Evolutionary conservation across 1,139 yeast species (phyloP), one percentile per base, ranked within the genome.

Genomic region (Blastobotrys arbuscula): DNA sequence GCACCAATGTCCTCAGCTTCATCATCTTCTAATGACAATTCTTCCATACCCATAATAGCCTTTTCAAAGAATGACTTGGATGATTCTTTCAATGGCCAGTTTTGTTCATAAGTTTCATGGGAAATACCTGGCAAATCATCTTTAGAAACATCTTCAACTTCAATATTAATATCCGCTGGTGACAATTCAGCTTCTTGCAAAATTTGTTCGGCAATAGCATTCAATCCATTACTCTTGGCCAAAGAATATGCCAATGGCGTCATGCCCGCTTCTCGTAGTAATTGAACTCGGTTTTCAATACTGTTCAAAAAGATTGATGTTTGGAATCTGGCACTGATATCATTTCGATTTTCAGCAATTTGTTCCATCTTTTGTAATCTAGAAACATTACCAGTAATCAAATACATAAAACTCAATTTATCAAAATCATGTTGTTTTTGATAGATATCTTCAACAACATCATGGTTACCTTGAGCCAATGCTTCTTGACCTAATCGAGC

Each of bases 181-280:
- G 75, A 73, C 34, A 86, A 53, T 3, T 65, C 74, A 26, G 90
- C 79, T 56, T 84, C 82, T 43, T 76, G 77, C 56, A 90, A 72
- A 50, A 87, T 84, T 44, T 79, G 76, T 42, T 78, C 76, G 26
- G 96, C 96, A 51, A 83, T 72, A 38, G 81, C 90, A 38, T 75
- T 78, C 56, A 89, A 77, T 5, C 96, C 97, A 59, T 84, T 85
- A 33, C 94, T 75, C 67, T 86, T 87, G 24, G 98, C 97, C 55
- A 90, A 77, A 24, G 97, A 86, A 66, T 89, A 94, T 1, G 98
- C 98, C 61, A 94, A 77, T 8, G 98, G 92, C 49, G 78, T 71
- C 71, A 90, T 76, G 24, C 97, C 97, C 50, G 85, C 81, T 58
- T 84, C 81, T 48, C 84, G 77, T 61, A 85, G 81, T 30, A 85